Evolutionary conservation across 2,329 filamentous ascomycete genomes (phyloP).

Genomic region (Elsinoe perseae): DNA sequence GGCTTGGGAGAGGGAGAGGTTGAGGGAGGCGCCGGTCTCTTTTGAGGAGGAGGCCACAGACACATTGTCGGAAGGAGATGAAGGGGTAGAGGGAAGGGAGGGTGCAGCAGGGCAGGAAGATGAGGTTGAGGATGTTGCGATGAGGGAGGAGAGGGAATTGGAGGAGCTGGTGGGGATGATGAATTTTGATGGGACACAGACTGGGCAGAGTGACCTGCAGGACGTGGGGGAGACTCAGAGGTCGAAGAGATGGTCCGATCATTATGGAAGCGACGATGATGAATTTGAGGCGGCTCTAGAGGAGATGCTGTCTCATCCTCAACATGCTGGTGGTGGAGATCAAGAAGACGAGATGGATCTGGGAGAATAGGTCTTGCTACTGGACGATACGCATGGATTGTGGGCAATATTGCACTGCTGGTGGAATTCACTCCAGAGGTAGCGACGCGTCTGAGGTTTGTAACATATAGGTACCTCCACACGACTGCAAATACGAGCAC

Average conservation of each 20-base stretch:
- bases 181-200: neutral
- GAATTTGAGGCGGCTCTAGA: constrained; percentile 2
- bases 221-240: neutral
- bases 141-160: constrained; percentile 6
- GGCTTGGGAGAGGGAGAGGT: neutral
- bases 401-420: no score
- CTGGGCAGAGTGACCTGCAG: neutral
- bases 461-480: no score
- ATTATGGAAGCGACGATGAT: constrained; percentile 14
- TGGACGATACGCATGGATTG: no score
- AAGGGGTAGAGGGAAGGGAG: neutral
- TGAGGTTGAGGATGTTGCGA: constrained; percentile 7
- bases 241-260: neutral
- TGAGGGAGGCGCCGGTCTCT: neutral
- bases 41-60: neutral
- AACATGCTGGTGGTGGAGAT: neutral
- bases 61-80: neutral
- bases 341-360: constrained; percentile 9
- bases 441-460: no score
- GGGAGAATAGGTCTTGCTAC: neutral
- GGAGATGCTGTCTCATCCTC: neutral
- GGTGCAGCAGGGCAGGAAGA: neutral
- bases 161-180: constrained; percentile 9
- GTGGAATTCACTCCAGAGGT: neutral
- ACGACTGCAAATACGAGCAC: no score